Percentiles rank a stretch among this genome's conserved stretches.
Conservation (phyloP, 768 basidiomycete genomes). For the Lactifluus echinatus region DNA sequence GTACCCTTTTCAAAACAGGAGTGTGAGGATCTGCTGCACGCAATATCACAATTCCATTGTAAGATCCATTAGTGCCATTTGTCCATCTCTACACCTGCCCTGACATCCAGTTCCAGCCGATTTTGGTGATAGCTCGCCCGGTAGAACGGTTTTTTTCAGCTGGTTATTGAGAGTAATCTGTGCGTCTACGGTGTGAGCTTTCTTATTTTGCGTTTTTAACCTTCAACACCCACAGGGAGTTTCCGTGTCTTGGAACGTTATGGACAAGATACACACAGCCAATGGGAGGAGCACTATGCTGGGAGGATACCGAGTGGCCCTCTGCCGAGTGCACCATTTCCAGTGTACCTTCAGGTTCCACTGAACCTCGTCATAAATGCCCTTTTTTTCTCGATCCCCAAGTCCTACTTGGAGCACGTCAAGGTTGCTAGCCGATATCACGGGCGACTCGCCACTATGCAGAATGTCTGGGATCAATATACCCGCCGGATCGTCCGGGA, state of each 20-base stretch:
- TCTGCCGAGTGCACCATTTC: conserved; percentile 2
- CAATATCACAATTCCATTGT: conserved; percentile 22
- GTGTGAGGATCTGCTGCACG: conserved; percentile 41
- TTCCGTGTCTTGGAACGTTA: conserved; percentile 39
- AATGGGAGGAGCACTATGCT: conserved; percentile 2
- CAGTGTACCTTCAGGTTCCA: conserved; percentile 23
- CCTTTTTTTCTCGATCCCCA: conserved; percentile 45
- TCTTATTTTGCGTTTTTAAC: not conserved
- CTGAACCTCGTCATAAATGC: conserved; percentile 34
- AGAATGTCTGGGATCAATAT: conserved; percentile 42
- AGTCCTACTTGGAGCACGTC: conserved; percentile 42
- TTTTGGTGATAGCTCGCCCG: conserved; percentile 28
- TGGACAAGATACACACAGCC: conserved; percentile 32
- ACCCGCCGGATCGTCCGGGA: conserved; percentile 43
- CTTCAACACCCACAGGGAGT: conserved; percentile 25
- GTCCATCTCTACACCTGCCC: not conserved
- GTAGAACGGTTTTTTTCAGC: conserved; percentile 38
- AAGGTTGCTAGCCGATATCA: conserved; percentile 41
- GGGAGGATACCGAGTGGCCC: conserved; percentile 24
- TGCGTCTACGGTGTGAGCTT: conserved; percentile 9
- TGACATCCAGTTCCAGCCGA: not conserved
- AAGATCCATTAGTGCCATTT: not conserved
- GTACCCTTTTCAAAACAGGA: conserved; percentile 48
- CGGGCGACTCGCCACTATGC: conserved; percentile 40
- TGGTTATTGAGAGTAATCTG: conserved; percentile 47